Evolutionary conservation across 371 early-diverging fungal genomes (phyloP), one percentile per base, ranked within the genome.

Genomic region (Parasitella parasitica): DNA sequence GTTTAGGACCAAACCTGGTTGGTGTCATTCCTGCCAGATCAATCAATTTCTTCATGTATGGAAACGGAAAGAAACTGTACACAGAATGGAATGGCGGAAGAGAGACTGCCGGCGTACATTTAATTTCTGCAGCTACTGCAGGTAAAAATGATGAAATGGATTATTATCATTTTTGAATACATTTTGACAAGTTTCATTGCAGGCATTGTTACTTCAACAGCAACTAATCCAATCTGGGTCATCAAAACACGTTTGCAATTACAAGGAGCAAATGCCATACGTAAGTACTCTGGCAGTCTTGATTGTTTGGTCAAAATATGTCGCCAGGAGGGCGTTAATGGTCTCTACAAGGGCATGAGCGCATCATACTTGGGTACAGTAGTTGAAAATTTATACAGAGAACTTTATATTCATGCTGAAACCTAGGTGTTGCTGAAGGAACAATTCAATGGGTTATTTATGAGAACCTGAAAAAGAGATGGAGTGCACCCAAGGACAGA

Each of bases 161-260:
- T n/a, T n/a, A n/a, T n/a, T n/a, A n/a, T n/a, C n/a, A n/a, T n/a
- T n/a, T n/a, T n/a, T n/a, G n/a, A n/a, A n/a, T n/a, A n/a, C n/a
- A n/a, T n/a, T 13, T n/a, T 54, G 13, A 57, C 32, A 16, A 15
- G 32, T 30, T 9, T 24, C 30, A 28, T 13, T 24, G 34, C 32
- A 80, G 81, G 84, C 15, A 70, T 89, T 22, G 81, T 90, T 5
- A 93, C 93, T 2, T 87, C 94, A 0, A 86, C 91, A 0, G 78
- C 78, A 11, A 96, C 97, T 3, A 97, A 95, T 68, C 98, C 98
- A 0, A 96, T 98, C 6, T 98, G 98, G 98, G 86, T 97, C 39
- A 87, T 97, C 55, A 97, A 96, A 67, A 98, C 97, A 0, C 78
- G 98, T 57, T 89, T 98, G 84, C 97, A 97, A 76, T 77, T 97